These are phyloP conservation scores for Suillus bovinus DNA, from an alignment of 768 basidiomycete species.

Conservation along the genomic window DNA sequence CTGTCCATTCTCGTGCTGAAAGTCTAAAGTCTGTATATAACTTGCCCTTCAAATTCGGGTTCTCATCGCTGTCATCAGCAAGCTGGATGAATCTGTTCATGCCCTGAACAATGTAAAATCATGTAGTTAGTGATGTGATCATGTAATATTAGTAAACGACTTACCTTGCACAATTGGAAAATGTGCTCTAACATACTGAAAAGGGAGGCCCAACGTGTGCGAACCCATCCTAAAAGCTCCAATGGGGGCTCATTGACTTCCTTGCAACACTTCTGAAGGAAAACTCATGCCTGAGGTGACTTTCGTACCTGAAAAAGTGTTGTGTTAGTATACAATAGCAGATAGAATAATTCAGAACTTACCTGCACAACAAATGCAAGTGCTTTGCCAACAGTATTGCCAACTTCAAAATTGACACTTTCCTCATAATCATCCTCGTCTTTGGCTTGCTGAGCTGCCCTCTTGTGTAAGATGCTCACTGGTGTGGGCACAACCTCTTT, in stretches of 20 bases:
- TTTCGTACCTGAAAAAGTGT: background rate
- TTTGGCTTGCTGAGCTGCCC: too few species aligned
- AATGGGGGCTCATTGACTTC: background rate
- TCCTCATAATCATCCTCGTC: too few species aligned
- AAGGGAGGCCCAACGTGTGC: background rate
- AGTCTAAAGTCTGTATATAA: slow-evolving; percentile 20
- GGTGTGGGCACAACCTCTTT: background rate
- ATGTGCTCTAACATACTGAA: background rate
- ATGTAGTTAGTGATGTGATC: background rate
- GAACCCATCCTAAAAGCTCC: background rate
- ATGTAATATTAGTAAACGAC: background rate
- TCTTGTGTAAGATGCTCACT: too few species aligned
- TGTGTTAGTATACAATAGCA: too few species aligned
- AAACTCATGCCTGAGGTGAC: background rate
- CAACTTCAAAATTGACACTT: background rate
- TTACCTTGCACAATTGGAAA: background rate
- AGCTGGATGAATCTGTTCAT: slow-evolving; percentile 7
- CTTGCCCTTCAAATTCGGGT: too few species aligned
- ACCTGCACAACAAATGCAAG: background rate
- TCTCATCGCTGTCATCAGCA: slow-evolving; percentile 23
- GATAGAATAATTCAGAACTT: background rate
- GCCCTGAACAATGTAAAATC: background rate
- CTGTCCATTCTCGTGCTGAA: slow-evolving; percentile 22
- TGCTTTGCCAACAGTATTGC: background rate
- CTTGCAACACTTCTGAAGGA: background rate